A percentile compares a stretch with the other conserved stretches of the same genome.
phyloP scores from a whole-genome alignment of 2,329 filamentous ascomycete genomes.

The Rutstroemia sp. region DNA sequence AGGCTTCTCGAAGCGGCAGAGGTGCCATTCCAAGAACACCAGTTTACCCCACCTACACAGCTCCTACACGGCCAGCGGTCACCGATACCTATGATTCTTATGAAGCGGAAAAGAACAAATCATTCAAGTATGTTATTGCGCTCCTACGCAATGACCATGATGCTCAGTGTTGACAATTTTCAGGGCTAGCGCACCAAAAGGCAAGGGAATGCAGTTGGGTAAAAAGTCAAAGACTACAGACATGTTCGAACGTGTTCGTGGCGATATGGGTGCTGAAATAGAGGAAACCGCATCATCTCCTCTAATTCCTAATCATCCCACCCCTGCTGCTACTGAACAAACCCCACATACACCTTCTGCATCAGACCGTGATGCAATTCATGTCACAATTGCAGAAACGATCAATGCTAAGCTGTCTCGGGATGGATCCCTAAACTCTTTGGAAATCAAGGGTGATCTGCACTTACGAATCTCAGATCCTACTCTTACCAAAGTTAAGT shows the following conservation, averaged over 20 bases:
- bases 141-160: constrained; percentile 21
- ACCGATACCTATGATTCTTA: constrained; percentile 87
- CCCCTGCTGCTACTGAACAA: constrained; percentile 45
- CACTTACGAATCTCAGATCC: constrained; percentile 85
- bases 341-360: constrained; percentile 52
- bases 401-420: constrained; percentile 83
- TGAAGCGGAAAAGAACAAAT: constrained; percentile 95
- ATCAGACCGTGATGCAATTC: constrained; percentile 74
- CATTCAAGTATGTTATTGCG: constrained; percentile 57
- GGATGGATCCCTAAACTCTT: constrained; percentile 78
- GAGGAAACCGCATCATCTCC: constrained; percentile 60
- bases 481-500: constrained; percentile 83
- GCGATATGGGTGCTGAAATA: constrained; percentile 79
- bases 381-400: constrained; percentile 81
- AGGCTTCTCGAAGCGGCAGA: constrained; percentile 72
- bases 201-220: constrained; percentile 97
- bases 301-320: constrained; percentile 49
- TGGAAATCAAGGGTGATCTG: constrained; percentile 87
- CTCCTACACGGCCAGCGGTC: constrained; percentile 64
- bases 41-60: constrained; percentile 82
- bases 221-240: constrained; percentile 98
- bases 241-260: constrained; percentile 93
- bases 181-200: constrained; percentile 62
- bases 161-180: constrained; percentile 8
- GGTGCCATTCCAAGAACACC: constrained; percentile 63